phyloP scores from a whole-genome alignment of 1,284 basidiomycete genomes.

The Chalciporus sp. region DNA sequence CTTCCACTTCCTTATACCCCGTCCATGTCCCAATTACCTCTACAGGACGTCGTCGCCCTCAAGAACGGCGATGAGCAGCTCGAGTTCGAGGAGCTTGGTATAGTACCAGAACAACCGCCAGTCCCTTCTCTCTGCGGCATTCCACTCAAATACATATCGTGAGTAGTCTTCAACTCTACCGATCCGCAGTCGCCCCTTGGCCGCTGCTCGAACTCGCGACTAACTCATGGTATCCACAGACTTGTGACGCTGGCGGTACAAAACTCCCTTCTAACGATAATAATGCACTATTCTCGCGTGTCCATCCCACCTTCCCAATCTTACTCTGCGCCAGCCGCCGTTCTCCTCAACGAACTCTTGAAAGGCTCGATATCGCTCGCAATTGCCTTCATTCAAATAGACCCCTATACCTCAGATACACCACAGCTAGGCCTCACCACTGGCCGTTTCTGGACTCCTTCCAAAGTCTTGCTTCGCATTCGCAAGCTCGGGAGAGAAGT shows the following conservation, averaged over 20 bases:
- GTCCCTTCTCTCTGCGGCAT: slow-evolving; percentile 66
- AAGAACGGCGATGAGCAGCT: slow-evolving; percentile 42
- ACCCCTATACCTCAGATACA: slow-evolving; percentile 35
- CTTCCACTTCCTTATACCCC: slow-evolving; percentile 27
- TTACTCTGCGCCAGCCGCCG: slow-evolving; percentile 91
- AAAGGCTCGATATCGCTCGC: slow-evolving; percentile 85
- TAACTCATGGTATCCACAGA: slow-evolving; percentile 41
- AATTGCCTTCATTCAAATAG: slow-evolving; percentile 51
- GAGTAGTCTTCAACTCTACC: slow-evolving; percentile 37
- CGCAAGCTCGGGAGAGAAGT: slow-evolving; percentile 50
- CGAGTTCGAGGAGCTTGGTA: slow-evolving; percentile 53
- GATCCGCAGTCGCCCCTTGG: slow-evolving; percentile 6
- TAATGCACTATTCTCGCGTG: slow-evolving; percentile 95
- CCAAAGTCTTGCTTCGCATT: slow-evolving; percentile 42
- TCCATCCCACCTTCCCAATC: slow-evolving; percentile 72
- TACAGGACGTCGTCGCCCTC: slow-evolving; percentile 31
- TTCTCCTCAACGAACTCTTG: slow-evolving; percentile 90
- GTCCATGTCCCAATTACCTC: slow-evolving; percentile 28
- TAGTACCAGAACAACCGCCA: slow-evolving; percentile 41
- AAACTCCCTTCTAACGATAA: slow-evolving; percentile 87
- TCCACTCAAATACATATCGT: slow-evolving; percentile 83
- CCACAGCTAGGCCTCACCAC: slow-evolving; percentile 27
- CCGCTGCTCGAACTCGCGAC: not conserved
- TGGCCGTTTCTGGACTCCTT: slow-evolving; percentile 37
- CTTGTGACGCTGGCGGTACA: slow-evolving; percentile 91